Percentiles rank a stretch among this genome's conserved stretches.
These are phyloP conservation scores for Skeletonema marinoi DNA, from an alignment of 108 stramenopile species.

Conservation along the genomic window DNA sequence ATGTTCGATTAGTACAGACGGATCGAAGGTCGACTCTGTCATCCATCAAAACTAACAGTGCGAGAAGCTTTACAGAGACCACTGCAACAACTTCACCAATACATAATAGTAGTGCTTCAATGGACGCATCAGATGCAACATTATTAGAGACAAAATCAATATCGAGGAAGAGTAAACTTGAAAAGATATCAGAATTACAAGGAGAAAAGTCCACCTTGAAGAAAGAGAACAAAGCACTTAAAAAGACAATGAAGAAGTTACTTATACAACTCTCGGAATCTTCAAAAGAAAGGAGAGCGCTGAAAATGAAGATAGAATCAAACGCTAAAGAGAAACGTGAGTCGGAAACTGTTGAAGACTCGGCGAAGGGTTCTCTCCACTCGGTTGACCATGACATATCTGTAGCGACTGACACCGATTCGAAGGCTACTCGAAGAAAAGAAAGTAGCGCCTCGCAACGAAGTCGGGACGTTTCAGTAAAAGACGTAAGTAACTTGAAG, in stretches of 20 bases:
- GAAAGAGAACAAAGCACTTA: conserved; percentile 39
- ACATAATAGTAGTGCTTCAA: not conserved
- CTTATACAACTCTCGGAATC: conserved; percentile 21
- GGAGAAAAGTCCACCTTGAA: conserved; percentile 25
- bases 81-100: not conserved
- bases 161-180: conserved; percentile 32
- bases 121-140: not conserved
- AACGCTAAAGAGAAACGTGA: not conserved
- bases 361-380: not conserved
- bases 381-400: not conserved
- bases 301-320: not conserved
- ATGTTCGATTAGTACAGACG: conserved; percentile 23
- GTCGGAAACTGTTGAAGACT: not conserved
- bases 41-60: not conserved
- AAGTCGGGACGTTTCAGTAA: not conserved
- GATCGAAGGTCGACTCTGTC: not conserved
- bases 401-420: not conserved
- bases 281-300: conserved; percentile 10
- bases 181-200: conserved; percentile 40
- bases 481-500: conserved; percentile 6
- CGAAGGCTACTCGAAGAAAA: not conserved
- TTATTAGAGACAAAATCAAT: conserved; percentile 6
- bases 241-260: conserved; percentile 43
- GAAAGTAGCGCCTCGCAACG: not conserved
- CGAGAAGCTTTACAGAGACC: conserved; percentile 1